Conservation (phyloP, 2,329 filamentous ascomycete species). For the Diplodia scrobiculata region DNA sequence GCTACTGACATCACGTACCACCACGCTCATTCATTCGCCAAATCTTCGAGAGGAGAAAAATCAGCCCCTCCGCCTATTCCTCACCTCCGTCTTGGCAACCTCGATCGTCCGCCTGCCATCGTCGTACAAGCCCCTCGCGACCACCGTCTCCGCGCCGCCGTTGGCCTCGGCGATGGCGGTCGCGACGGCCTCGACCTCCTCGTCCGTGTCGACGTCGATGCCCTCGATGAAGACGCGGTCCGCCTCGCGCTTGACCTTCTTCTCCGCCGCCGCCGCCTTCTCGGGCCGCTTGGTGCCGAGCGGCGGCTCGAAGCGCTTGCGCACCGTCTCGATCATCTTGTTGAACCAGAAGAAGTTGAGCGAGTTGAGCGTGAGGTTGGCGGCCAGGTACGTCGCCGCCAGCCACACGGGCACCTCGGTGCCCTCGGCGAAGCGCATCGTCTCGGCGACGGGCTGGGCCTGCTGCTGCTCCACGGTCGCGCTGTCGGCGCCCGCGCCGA, state of each 20-base stretch:
- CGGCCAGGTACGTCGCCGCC: constrained; percentile 65
- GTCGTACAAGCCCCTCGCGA: constrained; percentile 25
- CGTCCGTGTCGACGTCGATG: constrained; percentile 31
- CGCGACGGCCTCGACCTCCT: constrained; percentile 26
- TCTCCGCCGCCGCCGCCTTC: constrained; percentile 18
- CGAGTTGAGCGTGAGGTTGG: constrained; percentile 71
- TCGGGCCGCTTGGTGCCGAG: constrained; percentile 47
- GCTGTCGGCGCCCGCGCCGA: background rate
- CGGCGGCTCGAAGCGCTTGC: constrained; percentile 70
- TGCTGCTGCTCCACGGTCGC: constrained; percentile 24
- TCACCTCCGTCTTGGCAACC: constrained; percentile 15
- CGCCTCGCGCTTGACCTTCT: constrained; percentile 33
- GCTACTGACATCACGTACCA: background rate
- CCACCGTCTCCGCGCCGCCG: constrained; percentile 1
- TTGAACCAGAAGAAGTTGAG: constrained; percentile 85
- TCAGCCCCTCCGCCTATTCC: constrained; percentile 22
- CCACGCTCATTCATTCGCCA: too few relatives aligned
- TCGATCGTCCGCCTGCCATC: constrained; percentile 24
- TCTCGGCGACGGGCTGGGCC: constrained; percentile 41
- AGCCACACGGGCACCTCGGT: constrained; percentile 67
- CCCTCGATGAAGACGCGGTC: constrained; percentile 32
- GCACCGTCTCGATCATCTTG: constrained; percentile 80
- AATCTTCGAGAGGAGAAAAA: too few relatives aligned
- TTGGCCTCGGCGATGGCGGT: constrained; percentile 1
- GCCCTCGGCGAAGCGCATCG: constrained; percentile 53